Conservation (phyloP, 805 yeast genomes). For the Scheffersomyces coipomensis region DNA sequence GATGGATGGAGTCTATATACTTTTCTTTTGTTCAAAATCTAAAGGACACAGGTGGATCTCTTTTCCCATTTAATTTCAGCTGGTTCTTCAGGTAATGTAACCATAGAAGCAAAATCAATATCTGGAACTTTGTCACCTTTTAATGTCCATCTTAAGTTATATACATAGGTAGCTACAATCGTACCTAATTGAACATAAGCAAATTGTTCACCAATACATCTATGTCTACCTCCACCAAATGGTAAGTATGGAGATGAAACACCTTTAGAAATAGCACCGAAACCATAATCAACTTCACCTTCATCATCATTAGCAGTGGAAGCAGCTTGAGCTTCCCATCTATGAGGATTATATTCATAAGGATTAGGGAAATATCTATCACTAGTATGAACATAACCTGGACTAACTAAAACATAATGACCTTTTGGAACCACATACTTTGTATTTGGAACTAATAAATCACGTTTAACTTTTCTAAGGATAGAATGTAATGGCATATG, state of each 20-base stretch:
- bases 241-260: constrained; percentile 95
- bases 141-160: constrained; percentile 73
- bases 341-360: constrained; percentile 70
- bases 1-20: too few relatives aligned
- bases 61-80: constrained; percentile 71
- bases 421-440: constrained; percentile 81
- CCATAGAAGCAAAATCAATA: constrained; percentile 87
- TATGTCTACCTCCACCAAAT: constrained; percentile 98
- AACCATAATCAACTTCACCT: constrained; percentile 83
- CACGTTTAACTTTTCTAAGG: constrained; percentile 83
- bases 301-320: constrained; percentile 12
- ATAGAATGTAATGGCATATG: constrained; percentile 97
- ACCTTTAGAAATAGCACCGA: constrained; percentile 94
- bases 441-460: constrained; percentile 77
- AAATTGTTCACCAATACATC: constrained; percentile 99
- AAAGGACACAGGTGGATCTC: constrained; percentile 45
- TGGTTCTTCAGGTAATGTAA: constrained; percentile 81
- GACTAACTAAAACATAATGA: constrained; percentile 87
- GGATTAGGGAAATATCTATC: constrained; percentile 81
- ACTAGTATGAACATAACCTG: constrained; percentile 83
- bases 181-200: constrained; percentile 93
- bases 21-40: too few relatives aligned
- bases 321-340: constrained; percentile 57
- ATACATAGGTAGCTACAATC: constrained; percentile 69
- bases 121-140: constrained; percentile 49